Conservation (phyloP, 2,329 filamentous ascomycete genomes). For the Didymellaceae sp. region DNA sequence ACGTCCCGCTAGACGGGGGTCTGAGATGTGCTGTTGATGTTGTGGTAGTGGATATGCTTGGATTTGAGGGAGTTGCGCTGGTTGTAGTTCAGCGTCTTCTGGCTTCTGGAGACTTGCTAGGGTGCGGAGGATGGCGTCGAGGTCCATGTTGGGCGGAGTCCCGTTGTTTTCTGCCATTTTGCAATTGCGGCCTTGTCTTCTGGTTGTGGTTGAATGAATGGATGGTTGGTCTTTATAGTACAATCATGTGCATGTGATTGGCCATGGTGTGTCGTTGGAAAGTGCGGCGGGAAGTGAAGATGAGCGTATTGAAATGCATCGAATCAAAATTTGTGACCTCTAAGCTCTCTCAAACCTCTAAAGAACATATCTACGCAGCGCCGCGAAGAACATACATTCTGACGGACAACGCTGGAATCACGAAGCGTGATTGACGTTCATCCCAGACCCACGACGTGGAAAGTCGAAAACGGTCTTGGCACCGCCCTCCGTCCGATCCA, state of each 20-base stretch:
- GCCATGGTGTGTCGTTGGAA: constrained; percentile 7
- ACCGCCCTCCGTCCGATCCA: too few species aligned
- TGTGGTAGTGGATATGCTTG: background rate
- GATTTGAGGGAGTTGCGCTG: constrained; percentile 10
- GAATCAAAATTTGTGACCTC: background rate
- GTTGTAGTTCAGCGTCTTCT: constrained; percentile 1
- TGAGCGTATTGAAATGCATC: background rate
- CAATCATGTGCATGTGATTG: background rate
- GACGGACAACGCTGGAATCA: constrained; percentile 3
- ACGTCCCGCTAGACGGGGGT: constrained; percentile 34
- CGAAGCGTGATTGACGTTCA: background rate
- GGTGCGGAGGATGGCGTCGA: constrained; percentile 45
- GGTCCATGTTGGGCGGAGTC: constrained; percentile 31
- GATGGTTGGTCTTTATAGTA: background rate
- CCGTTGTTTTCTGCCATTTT: constrained; percentile 41
- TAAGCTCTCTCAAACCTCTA: background rate
- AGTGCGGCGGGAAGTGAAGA: background rate
- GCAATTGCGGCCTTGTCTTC: background rate
- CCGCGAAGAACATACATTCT: too few species aligned
- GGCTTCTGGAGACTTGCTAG: constrained; percentile 40
- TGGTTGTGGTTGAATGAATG: background rate
- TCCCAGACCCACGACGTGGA: too few species aligned
- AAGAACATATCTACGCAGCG: background rate
- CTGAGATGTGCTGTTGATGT: constrained; percentile 21
- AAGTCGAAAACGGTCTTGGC: too few species aligned